These are phyloP conservation scores for Ogataea ramenticola DNA, from an alignment of 805 yeast genomes.

Conservation along the genomic window DNA sequence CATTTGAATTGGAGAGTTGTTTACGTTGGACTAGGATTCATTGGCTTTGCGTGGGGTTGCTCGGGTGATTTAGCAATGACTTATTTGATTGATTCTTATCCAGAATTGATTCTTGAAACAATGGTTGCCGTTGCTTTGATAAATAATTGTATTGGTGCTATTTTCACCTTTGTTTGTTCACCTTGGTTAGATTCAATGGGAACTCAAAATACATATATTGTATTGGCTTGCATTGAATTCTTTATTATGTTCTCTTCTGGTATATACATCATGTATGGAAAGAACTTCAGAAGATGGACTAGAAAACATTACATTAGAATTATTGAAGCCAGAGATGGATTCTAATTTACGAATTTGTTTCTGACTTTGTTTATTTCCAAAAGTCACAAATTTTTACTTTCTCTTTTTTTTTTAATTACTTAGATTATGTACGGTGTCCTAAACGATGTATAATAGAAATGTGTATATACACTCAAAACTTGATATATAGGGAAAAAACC, in stretches of 20 bases:
- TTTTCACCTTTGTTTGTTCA: constrained; percentile 62
- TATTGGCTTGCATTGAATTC: constrained; percentile 51
- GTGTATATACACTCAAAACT: no score
- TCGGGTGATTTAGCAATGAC: constrained; percentile 63
- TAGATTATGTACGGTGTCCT: no score
- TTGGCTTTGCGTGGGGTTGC: constrained; percentile 63
- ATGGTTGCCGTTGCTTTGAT: constrained; percentile 60
- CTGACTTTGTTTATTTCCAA: no score
- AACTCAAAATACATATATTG: constrained; percentile 52
- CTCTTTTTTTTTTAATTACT: no score
- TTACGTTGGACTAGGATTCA: constrained; percentile 55
- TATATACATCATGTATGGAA: constrained; percentile 56
- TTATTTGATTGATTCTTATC: constrained; percentile 60
- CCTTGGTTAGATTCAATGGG: constrained; percentile 53
- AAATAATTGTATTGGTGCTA: constrained; percentile 55
- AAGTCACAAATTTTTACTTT: no score
- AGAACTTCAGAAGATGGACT: constrained; percentile 47
- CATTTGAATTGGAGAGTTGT: constrained; percentile 43
- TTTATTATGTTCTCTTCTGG: constrained; percentile 44
- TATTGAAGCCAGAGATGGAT: constrained; percentile 39
- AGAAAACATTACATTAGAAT: constrained; percentile 41
- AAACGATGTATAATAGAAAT: no score
- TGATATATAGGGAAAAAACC: no score
- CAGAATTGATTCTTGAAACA: constrained; percentile 58
- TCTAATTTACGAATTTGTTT: not conserved